Percentiles rank a stretch among this genome's conserved stretches.
These are phyloP conservation scores for Paracamarosporium sp. DNA, from an alignment of 2,329 filamentous ascomycete species.

Conservation along the genomic window DNA sequence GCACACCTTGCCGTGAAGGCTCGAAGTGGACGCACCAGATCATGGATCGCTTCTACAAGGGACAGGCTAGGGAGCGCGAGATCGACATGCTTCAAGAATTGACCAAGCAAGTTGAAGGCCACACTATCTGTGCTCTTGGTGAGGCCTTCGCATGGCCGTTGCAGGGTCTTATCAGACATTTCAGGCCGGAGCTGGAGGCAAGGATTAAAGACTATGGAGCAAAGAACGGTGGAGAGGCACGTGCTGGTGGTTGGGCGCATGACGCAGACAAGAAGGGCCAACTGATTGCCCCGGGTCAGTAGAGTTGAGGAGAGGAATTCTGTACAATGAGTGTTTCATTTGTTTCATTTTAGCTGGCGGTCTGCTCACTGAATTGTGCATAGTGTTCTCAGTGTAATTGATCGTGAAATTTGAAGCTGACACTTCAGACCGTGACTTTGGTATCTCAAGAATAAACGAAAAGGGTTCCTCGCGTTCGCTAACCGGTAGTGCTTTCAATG, in stretches of 20 bases:
- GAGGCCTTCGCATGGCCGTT: slow-evolving; percentile 99
- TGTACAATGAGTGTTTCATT: slow-evolving; percentile 43
- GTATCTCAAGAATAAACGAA: slow-evolving; percentile 12
- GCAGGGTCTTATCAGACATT: slow-evolving; percentile 97
- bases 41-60: slow-evolving; percentile 94
- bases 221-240: slow-evolving; percentile 73
- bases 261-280: slow-evolving; percentile 78
- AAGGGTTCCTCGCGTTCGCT: not conserved
- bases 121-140: slow-evolving; percentile 97
- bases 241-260: slow-evolving; percentile 88
- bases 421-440: slow-evolving; percentile 7
- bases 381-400: slow-evolving; percentile 40
- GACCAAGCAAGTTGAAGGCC: slow-evolving; percentile 98
- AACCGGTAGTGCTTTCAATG: not conserved
- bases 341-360: slow-evolving; percentile 27
- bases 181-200: slow-evolving; percentile 92
- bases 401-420: slow-evolving; percentile 5
- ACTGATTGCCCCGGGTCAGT: slow-evolving; percentile 89
- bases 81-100: slow-evolving; percentile 99
- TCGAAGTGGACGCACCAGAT: slow-evolving; percentile 99
- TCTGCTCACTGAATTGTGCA: slow-evolving; percentile 41
- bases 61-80: slow-evolving; percentile 85
- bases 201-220: slow-evolving; percentile 82
- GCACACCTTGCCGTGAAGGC: slow-evolving; percentile 98
- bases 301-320: slow-evolving; percentile 42